Evolutionary conservation across 306 rosid genomes (phyloP).

Genomic region (Medicago ruthenica): DNA sequence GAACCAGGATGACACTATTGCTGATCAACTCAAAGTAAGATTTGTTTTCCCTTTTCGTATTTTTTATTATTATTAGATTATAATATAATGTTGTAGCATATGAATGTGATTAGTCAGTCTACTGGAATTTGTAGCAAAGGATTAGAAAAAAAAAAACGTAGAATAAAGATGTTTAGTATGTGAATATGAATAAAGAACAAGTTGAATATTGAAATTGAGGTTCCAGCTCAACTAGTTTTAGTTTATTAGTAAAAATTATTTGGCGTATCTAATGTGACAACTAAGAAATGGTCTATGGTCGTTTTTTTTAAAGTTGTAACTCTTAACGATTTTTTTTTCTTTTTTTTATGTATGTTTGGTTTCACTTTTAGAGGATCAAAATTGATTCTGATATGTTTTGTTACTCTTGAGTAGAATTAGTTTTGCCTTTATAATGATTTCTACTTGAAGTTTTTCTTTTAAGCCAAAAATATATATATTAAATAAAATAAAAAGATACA

Average conservation of each 20-base stretch:
- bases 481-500: too few relatives aligned
- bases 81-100: neutral
- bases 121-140: neutral
- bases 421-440: too few relatives aligned
- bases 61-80: neutral
- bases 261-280: slow-evolving; percentile 33
- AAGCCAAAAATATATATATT: too few relatives aligned
- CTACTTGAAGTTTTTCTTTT: too few relatives aligned
- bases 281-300: neutral
- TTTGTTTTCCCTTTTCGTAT: neutral
- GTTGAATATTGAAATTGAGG: neutral
- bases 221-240: neutral
- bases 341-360: too few relatives aligned
- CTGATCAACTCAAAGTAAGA: slow-evolving; percentile 76
- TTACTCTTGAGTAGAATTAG: too few relatives aligned
- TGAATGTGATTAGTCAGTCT: neutral
- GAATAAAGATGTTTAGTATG: slow-evolving; percentile 5
- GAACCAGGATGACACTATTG: slow-evolving; percentile 83
- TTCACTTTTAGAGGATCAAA: too few relatives aligned
- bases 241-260: neutral
- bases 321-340: neutral
- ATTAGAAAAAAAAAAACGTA: neutral
- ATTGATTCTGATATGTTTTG: too few relatives aligned
- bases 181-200: neutral
- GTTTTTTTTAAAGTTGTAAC: neutral